Evolutionary conservation across 164 flowering plant genomes (phyloP).

Genomic region (Vitis rotundifolia): DNA sequence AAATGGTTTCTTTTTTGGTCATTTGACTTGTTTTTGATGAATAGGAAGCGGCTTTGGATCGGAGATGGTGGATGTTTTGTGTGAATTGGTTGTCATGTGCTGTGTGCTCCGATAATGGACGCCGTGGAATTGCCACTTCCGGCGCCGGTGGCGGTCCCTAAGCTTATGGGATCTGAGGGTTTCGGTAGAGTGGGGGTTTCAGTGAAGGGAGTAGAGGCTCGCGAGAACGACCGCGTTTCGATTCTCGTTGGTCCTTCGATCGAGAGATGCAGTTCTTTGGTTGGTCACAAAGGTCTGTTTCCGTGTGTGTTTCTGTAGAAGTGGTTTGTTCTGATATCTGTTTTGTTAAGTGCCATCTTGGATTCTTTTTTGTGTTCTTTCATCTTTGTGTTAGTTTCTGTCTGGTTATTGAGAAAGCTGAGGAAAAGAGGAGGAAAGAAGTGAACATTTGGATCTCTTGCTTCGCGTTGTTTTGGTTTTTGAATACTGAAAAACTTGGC

Average conservation of each 20-base stretch:
- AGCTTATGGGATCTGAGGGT: conserved; percentile 45
- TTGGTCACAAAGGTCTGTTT: conserved; percentile 23
- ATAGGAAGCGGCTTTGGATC: neutral
- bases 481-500: neutral
- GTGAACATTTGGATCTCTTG: neutral
- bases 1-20: neutral
- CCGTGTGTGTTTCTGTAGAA: too few species aligned
- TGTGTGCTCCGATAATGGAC: conserved; percentile 31
- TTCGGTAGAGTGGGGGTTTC: conserved; percentile 31
- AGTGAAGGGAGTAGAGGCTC: conserved; percentile 21
- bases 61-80: neutral
- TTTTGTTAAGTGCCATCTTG: neutral
- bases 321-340: neutral
- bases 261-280: conserved; percentile 17
- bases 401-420: neutral
- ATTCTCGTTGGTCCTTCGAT: conserved; percentile 8
- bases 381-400: neutral
- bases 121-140: conserved; percentile 34
- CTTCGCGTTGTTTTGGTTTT: neutral
- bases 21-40: neutral
- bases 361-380: neutral
- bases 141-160: conserved; percentile 25
- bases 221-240: conserved; percentile 22
- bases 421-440: neutral
- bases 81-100: neutral